Evolutionary conservation across 768 basidiomycete genomes (phyloP), one percentile per base, ranked within the genome.

Genomic region (Naganishia onofrii): DNA sequence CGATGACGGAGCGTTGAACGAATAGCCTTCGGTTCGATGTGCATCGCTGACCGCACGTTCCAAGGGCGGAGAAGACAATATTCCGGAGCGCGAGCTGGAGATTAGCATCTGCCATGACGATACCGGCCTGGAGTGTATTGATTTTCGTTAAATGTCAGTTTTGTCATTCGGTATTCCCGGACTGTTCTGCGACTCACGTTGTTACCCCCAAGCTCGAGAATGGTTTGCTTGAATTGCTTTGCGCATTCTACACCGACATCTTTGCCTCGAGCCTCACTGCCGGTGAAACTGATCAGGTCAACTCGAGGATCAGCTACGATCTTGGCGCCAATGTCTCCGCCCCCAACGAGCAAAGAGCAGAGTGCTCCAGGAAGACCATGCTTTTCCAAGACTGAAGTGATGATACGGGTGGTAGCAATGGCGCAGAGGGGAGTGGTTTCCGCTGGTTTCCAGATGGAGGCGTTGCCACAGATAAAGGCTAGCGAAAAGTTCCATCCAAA

Each of bases 371-470:
- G 90, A 12, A 96, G 83, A 38, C 87, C 87, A 77, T 97, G 93
- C 69, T 81, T 84, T 80, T 93, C 90, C 70, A 98, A 84, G 17
- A 97, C 90, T 34, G 83, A 79, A 23, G 92, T 84, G 29, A 98
- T 84, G 74, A 97, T 91, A 78, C 87, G 88, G 28, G 91, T 93
- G 28, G 93, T 86, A 0, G 94, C 95, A 69, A 98, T 89, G n/a
- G 93, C 85, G 78, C 89, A 94, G 42, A 95, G 82, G 3, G 94
- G 89, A 0, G 94, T 97, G 2, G 85, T 90, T 1, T 89, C 91
- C 0, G 93, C 90, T 8, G 94, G 94, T 78, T 97, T 97, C 94
- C 94, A 97, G 55, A 98, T 80, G 0, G 92, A 94, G 1, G 92
- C 89, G 80, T 98, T 97, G 21, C 93, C 93, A 32, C 90, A 89